These are phyloP conservation scores for Fusarium sp. DNA, from an alignment of 2,329 filamentous ascomycete genomes.

Conservation along the genomic window DNA sequence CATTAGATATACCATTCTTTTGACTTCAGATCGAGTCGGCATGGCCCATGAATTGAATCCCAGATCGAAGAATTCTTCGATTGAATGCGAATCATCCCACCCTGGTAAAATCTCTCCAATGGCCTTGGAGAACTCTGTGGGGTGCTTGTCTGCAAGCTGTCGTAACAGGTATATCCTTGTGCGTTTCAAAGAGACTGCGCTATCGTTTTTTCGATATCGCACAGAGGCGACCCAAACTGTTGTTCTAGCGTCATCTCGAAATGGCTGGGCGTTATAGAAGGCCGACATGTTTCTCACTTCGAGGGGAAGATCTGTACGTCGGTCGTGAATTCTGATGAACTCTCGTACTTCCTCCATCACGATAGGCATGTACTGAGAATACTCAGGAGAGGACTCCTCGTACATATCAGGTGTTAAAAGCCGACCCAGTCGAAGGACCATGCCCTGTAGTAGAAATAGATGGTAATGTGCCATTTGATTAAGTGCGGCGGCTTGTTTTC, in stretches of 20 bases:
- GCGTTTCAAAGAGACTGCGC: not conserved
- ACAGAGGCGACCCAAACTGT: not conserved
- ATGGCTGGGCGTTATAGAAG: accelerated
- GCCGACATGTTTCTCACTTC: accelerated
- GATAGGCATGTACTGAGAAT: not conserved
- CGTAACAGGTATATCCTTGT: accelerated
- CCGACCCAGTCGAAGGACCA: accelerated
- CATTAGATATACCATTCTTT: not conserved
- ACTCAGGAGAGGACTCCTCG: not conserved
- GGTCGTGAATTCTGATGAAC: accelerated
- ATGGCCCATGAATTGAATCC: not conserved
- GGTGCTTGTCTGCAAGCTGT: not conserved
- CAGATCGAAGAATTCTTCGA: accelerated
- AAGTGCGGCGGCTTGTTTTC: accelerated
- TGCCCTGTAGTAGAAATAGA: accelerated
- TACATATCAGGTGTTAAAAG: not conserved
- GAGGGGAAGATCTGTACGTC: accelerated
- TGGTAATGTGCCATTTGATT: accelerated
- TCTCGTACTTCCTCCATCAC: not conserved
- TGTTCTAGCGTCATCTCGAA: not conserved
- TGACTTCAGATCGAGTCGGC: not conserved
- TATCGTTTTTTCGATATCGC: not conserved
- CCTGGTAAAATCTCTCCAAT: accelerated
- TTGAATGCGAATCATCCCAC: not conserved
- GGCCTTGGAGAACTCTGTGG: accelerated